Percentiles rank a stretch among this genome's conserved stretches.
These are phyloP conservation scores for Pythium coloratum DNA, from an alignment of 352 stramenopile species.

Conservation along the genomic window DNA sequence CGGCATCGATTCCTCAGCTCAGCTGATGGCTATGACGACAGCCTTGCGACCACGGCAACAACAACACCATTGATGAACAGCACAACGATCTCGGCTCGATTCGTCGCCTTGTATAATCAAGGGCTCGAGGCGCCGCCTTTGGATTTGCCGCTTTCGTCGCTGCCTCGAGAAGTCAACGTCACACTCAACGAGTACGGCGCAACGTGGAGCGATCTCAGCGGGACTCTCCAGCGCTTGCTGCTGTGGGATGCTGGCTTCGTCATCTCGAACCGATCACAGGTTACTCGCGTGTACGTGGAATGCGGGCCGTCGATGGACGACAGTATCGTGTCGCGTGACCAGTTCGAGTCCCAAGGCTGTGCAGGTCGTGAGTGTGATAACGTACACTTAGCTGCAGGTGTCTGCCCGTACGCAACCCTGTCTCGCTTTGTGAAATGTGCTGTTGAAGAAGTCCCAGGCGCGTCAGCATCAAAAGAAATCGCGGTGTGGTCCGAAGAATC, in stretches of 20 bases:
- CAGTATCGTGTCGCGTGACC: constrained; percentile 25
- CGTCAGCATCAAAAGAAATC: too few species aligned
- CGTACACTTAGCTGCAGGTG: constrained; percentile 10
- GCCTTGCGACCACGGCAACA: not conserved
- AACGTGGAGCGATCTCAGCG: constrained; percentile 39
- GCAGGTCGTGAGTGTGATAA: constrained; percentile 8
- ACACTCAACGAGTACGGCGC: constrained; percentile 26
- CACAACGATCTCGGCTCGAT: constrained; percentile 12
- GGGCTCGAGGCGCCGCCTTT: constrained; percentile 37
- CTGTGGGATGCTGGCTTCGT: constrained; percentile 59
- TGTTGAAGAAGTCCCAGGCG: not conserved
- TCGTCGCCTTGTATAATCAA: constrained; percentile 21
- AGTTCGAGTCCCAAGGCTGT: constrained; percentile 32
- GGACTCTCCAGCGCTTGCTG: constrained; percentile 51
- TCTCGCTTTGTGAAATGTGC: constrained; percentile 29
- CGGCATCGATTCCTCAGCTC: not conserved
- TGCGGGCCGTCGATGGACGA: constrained; percentile 53
- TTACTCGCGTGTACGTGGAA: constrained; percentile 30
- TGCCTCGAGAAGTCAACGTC: constrained; percentile 38
- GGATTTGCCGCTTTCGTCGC: not conserved
- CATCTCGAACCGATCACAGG: constrained; percentile 14
- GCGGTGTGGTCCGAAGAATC: constrained; percentile 43
- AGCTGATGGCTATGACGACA: not conserved
- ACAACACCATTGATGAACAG: not conserved
- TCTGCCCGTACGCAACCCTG: constrained; percentile 36